phyloP scores from a whole-genome alignment of 2,329 filamentous ascomycete species.

The Pseudocercospora crystallina region DNA sequence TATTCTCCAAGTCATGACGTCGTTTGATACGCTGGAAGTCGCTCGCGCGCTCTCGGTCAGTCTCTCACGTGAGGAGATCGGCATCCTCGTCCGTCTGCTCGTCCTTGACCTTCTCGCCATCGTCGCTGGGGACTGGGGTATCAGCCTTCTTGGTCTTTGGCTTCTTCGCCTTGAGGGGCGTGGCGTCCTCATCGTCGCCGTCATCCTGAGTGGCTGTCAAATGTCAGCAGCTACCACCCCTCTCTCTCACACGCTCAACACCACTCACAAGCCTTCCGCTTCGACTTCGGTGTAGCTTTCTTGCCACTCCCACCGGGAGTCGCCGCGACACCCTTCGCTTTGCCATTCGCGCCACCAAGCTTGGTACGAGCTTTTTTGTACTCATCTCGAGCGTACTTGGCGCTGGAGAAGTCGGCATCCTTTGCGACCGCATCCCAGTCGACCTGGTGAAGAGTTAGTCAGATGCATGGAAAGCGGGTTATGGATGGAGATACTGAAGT shows the following conservation, averaged over 20 bases:
- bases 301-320: conserved; percentile 5
- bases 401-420: conserved; percentile 17
- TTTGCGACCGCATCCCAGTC: conserved; percentile 24
- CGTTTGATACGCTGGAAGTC: no score
- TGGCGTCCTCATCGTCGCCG: conserved; percentile 5
- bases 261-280: conserved; percentile 17
- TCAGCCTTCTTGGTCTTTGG: conserved; percentile 5
- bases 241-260: no score
- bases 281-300: conserved; percentile 9
- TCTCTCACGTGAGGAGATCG: background rate
- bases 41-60: background rate
- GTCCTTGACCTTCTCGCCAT: conserved; percentile 1
- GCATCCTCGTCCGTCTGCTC: conserved; percentile 1
- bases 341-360: conserved; percentile 11
- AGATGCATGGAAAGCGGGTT: no score
- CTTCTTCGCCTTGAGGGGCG: conserved; percentile 14
- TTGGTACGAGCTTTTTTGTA: conserved; percentile 22
- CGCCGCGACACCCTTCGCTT: background rate
- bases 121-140: background rate
- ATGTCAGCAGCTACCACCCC: background rate
- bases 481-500: no score
- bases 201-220: background rate
- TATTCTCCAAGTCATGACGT: background rate
- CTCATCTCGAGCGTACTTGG: conserved; percentile 26
- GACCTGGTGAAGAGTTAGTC: no score